A percentile compares a stretch with the other conserved stretches of the same genome.
These are phyloP conservation scores for Entomortierella beljakovae DNA, from an alignment of 192 early-diverging fungal species.

Conservation along the genomic window DNA sequence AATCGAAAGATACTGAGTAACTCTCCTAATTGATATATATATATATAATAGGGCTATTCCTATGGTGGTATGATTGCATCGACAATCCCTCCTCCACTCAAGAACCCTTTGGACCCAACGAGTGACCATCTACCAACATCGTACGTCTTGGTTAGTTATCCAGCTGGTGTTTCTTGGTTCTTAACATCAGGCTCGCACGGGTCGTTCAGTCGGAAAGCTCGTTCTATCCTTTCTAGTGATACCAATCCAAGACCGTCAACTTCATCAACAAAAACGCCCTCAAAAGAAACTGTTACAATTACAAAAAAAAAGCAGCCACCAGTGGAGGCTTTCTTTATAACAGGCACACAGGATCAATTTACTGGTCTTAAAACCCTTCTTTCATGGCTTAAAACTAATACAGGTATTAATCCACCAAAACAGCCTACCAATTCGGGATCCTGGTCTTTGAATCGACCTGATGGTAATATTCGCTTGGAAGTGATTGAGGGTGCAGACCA, in stretches of 20 bases:
- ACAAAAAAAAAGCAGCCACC: neutral
- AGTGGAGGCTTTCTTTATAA: constrained; percentile 46
- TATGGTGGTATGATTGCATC: constrained; percentile 50
- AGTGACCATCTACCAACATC: constrained; percentile 33
- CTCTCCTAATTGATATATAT: neutral
- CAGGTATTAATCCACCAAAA: constrained; percentile 26
- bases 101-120: constrained; percentile 19
- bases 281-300: neutral
- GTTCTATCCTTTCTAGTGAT: constrained; percentile 22
- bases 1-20: neutral
- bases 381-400: constrained; percentile 39
- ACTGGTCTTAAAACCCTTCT: constrained; percentile 38
- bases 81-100: constrained; percentile 42
- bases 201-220: constrained; percentile 24
- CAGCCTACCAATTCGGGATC: neutral
- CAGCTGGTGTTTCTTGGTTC: constrained; percentile 52
- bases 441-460: constrained; percentile 31
- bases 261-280: neutral
- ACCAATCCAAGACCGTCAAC: neutral
- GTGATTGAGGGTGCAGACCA: constrained; percentile 41
- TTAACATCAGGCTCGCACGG: constrained; percentile 37
- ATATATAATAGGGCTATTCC: constrained; percentile 31
- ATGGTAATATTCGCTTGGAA: constrained; percentile 41
- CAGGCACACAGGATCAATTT: constrained; percentile 42
- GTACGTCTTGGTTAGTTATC: constrained; percentile 45